These are phyloP conservation scores for Mycena albidolilacea DNA, from an alignment of 768 basidiomycete species.

Conservation along the genomic window DNA sequence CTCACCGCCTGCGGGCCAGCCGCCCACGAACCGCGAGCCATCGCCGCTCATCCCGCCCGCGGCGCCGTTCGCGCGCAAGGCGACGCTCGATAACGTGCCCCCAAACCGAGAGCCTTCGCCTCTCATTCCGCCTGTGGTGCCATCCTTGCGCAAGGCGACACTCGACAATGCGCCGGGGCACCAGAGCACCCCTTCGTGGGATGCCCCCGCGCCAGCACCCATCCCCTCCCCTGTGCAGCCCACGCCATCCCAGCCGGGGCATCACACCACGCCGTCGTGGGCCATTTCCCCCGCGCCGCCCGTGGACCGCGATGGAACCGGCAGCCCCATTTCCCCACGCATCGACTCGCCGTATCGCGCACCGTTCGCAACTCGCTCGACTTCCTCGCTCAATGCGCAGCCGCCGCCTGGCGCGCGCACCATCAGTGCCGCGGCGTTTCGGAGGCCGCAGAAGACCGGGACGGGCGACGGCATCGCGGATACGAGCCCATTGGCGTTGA, in stretches of 20 bases:
- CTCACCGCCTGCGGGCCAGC: not conserved
- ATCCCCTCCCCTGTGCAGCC: conserved; percentile 1
- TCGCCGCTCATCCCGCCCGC: conserved; percentile 36
- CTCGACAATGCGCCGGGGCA: conserved; percentile 10
- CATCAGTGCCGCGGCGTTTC: conserved; percentile 85
- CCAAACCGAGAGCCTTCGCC: conserved; percentile 38
- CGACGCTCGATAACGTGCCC: conserved; percentile 7
- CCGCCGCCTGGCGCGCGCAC: conserved; percentile 63
- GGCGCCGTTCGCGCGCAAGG: conserved; percentile 27
- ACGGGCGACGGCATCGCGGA: conserved; percentile 52
- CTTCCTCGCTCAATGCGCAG: conserved; percentile 50
- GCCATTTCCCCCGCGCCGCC: conserved; percentile 25
- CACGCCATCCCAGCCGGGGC: conserved; percentile 20
- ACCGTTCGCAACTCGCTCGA: conserved; percentile 48
- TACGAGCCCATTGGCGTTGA: conserved; percentile 62
- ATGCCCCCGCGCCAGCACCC: not conserved
- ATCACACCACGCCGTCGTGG: conserved; percentile 39
- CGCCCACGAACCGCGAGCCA: conserved; percentile 31
- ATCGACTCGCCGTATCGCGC: conserved; percentile 48
- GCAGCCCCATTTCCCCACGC: conserved; percentile 38
- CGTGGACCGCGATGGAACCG: not conserved
- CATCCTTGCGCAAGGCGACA: conserved; percentile 21
- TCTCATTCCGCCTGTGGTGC: conserved; percentile 28
- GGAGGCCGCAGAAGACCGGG: conserved; percentile 59
- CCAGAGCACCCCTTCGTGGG: conserved; percentile 31